Conservation (phyloP, 805 yeast genomes). For the Candida argentea region DNA sequence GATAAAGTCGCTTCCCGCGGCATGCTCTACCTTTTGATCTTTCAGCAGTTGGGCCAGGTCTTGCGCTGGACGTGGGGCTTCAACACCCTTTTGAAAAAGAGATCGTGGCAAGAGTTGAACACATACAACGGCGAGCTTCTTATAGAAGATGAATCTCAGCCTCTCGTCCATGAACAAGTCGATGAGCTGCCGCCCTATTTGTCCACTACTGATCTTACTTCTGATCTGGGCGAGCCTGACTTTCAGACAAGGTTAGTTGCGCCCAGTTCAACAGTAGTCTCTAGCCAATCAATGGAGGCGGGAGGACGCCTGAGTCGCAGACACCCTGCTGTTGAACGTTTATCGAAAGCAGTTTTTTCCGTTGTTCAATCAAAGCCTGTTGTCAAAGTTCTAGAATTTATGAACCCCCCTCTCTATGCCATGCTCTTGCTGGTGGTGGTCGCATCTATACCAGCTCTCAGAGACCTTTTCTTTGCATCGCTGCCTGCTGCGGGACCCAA, state of each 20-base stretch:
- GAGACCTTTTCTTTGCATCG: conserved; percentile 40
- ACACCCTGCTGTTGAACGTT: too few relatives aligned
- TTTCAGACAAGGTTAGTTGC: too few relatives aligned
- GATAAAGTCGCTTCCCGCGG: conserved; percentile 74
- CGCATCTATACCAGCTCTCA: conserved; percentile 54
- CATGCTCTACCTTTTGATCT: conserved; percentile 58
- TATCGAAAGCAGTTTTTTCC: neutral
- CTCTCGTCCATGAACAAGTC: conserved; percentile 2
- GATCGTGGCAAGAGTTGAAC: conserved; percentile 28
- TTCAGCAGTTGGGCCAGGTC: conserved; percentile 78
- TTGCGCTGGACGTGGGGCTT: conserved; percentile 86
- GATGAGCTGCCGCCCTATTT: conserved; percentile 7
- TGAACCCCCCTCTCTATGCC: conserved; percentile 82
- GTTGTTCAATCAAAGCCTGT: conserved; percentile 2
- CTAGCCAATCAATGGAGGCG: too few relatives aligned
- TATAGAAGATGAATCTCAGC: neutral
- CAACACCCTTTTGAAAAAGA: conserved; percentile 52
- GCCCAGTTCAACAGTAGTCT: too few relatives aligned
- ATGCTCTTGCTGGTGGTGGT: conserved; percentile 61
- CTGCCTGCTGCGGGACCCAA: neutral
- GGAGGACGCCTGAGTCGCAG: neutral
- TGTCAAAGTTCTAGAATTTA: conserved; percentile 27
- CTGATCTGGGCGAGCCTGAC: too few relatives aligned
- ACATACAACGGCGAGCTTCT: conserved; percentile 6
- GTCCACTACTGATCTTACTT: neutral